Conservation (phyloP, 176 grass and related monocot genomes). For the Lolium rigidum region DNA sequence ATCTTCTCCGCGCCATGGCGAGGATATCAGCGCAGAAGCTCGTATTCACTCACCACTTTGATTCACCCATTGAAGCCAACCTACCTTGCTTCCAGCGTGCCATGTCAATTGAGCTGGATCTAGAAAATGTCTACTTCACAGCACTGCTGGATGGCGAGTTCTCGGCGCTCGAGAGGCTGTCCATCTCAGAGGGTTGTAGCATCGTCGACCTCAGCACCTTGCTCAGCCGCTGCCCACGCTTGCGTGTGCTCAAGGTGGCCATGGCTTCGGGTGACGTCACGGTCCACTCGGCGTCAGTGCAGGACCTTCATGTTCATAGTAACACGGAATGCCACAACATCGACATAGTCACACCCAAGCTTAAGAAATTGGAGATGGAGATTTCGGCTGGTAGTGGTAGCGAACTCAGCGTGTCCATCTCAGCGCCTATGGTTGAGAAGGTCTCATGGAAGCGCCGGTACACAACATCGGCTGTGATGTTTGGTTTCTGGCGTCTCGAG, state of each 20-base stretch:
- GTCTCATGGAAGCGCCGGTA: background rate
- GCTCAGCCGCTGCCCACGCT: too few species aligned
- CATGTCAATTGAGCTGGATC: too few species aligned
- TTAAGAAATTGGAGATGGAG: background rate
- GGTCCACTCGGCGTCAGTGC: background rate
- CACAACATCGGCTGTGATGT: background rate
- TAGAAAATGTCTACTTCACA: too few species aligned
- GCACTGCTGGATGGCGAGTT: too few species aligned
- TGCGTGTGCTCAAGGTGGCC: background rate
- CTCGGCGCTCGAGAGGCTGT: too few species aligned
- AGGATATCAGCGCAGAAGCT: too few species aligned
- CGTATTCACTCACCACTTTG: background rate
- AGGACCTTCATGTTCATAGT: fast-evolving
- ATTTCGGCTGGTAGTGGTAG: background rate
- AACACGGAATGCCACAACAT: background rate
- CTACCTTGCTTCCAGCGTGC: too few species aligned
- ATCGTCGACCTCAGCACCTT: too few species aligned
- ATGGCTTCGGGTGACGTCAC: background rate
- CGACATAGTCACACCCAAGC: background rate
- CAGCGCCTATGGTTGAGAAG: background rate
- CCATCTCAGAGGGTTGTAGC: too few species aligned
- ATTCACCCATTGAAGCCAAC: background rate
- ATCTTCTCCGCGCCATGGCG: too few species aligned
- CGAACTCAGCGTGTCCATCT: background rate
- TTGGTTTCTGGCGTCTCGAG: background rate